Base-by-base conservation (phyloP, 164 flowering plant genomes). In the Vitis labrusca region DNA sequence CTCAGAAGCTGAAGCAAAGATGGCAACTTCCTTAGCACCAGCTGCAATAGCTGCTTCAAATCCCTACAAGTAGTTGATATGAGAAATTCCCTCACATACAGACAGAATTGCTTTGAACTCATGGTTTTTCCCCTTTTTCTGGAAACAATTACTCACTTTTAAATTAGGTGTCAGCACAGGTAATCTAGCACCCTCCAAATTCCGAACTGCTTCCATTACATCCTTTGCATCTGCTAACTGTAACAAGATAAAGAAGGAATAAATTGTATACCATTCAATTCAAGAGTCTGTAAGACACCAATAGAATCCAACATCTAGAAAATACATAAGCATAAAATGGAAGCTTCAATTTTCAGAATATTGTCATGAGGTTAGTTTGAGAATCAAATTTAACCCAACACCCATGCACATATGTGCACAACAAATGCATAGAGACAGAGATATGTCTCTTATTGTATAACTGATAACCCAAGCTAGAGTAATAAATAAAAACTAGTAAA, bases 1-100 rank as follows among this genome's bases (percentile, higher is more conserved):
- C 66, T 96, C 98, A 32, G 99, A 93, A 71, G 99, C 98, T 29
- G 99, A 85, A 50, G 97, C 98, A 89, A 96, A 96, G 15, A 96
- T 72, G 3, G 97, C 98, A 44, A 96, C 86, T 85, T 91, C 98
- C 82, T 89, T 96, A 55, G 93, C 98, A 73, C 99, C 99, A 67
- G 97, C 94, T 67, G 92, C 94, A 73, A 93, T 67, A 71, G 99
- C 98, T 16, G 99, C 93, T 81, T 85, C 89, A 80, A 93, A 93
- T 32, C 99, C 98, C 98, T 96, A 68, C n/a, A 57, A 71, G 54
- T 17, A 73, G 55, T 50, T 17, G 27, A 63, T 14, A 60, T 3
- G 61, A 69, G 47, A 44, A 52, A 48, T 29, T 17, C 13, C 32
- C 61, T 64, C 59, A 65, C 27, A 73, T 29, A 17, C 23, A 23